These are phyloP conservation scores for Cylindrotheca closterium DNA, from an alignment of 108 stramenopile species.

Conservation along the genomic window DNA sequence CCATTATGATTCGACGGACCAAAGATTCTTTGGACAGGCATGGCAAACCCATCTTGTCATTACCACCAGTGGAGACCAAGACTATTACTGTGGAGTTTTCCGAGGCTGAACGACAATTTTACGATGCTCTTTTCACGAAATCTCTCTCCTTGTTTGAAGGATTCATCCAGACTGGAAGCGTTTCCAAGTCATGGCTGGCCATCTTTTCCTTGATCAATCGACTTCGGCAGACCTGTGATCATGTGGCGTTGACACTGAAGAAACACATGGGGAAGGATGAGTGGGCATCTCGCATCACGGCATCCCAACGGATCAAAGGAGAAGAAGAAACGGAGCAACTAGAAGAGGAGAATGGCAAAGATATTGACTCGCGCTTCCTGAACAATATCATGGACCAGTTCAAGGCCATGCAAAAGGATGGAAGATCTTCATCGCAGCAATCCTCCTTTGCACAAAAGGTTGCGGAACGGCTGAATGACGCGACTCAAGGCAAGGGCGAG, in stretches of 20 bases:
- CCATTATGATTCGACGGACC: slow-evolving; percentile 77
- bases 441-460: slow-evolving; percentile 46
- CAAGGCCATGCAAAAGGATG: slow-evolving; percentile 28
- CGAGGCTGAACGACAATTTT: slow-evolving; percentile 73
- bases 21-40: slow-evolving; percentile 68
- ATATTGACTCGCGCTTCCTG: slow-evolving; percentile 40
- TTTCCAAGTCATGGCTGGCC: slow-evolving; percentile 76
- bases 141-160: slow-evolving; percentile 79
- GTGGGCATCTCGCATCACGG: slow-evolving; percentile 18
- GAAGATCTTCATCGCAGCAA: neutral
- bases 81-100: slow-evolving; percentile 59
- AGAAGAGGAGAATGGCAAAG: slow-evolving; percentile 10
- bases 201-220: slow-evolving; percentile 82
- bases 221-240: slow-evolving; percentile 79
- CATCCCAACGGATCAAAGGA: neutral
- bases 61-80: slow-evolving; percentile 75
- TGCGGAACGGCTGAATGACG: slow-evolving; percentile 51
- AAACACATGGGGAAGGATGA: slow-evolving; percentile 44
- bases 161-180: slow-evolving; percentile 62
- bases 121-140: slow-evolving; percentile 64
- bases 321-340: neutral
- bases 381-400: slow-evolving; percentile 47
- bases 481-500: slow-evolving; percentile 44
- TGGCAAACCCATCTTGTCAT: slow-evolving; percentile 71
- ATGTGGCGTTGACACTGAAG: slow-evolving; percentile 77